Evolutionary conservation across 2,329 filamentous ascomycete species (phyloP).

Genomic region (Fusarium buxicola): DNA sequence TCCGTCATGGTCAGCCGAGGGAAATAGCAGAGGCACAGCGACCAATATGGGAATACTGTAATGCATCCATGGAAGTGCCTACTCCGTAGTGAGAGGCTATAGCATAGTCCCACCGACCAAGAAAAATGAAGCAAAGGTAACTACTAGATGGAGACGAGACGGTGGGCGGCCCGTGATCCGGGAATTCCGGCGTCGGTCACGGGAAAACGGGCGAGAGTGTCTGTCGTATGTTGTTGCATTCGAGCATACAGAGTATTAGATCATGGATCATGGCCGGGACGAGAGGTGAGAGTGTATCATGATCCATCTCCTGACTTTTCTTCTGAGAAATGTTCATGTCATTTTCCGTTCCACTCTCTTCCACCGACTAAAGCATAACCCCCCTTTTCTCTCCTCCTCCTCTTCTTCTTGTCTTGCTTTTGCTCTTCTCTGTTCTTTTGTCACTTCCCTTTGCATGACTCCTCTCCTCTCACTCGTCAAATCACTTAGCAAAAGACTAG

Average conservation of each 20-base stretch:
- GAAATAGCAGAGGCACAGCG: constrained; percentile 20
- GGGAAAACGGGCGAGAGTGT: constrained; percentile 1
- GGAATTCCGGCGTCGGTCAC: constrained; percentile 25
- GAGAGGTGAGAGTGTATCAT: constrained; percentile 18
- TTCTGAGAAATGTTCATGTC: neutral
- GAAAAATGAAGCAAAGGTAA: constrained; percentile 12
- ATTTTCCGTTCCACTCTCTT: constrained; percentile 6
- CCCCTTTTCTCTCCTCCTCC: constrained; percentile 6
- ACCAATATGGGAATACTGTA: constrained; percentile 9
- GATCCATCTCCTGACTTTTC: constrained; percentile 31
- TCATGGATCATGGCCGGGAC: constrained; percentile 8
- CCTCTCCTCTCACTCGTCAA: neutral
- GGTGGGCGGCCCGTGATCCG: constrained; percentile 24
- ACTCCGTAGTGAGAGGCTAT: neutral
- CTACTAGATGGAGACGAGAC: too few relatives aligned
- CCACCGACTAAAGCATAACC: constrained; percentile 5
- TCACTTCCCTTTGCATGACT: neutral
- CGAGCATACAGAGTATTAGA: constrained; percentile 8
- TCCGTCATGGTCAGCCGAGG: constrained; percentile 43
- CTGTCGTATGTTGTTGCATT: constrained; percentile 16
- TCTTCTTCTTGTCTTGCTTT: constrained; percentile 3
- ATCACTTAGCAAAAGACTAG: constrained; percentile 11
- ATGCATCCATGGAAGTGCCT: too few relatives aligned
- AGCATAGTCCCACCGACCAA: constrained; percentile 1
- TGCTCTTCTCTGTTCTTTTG: constrained; percentile 6